phyloP scores from a whole-genome alignment of 441 rosid species.

The Macaranga tanarius region DNA sequence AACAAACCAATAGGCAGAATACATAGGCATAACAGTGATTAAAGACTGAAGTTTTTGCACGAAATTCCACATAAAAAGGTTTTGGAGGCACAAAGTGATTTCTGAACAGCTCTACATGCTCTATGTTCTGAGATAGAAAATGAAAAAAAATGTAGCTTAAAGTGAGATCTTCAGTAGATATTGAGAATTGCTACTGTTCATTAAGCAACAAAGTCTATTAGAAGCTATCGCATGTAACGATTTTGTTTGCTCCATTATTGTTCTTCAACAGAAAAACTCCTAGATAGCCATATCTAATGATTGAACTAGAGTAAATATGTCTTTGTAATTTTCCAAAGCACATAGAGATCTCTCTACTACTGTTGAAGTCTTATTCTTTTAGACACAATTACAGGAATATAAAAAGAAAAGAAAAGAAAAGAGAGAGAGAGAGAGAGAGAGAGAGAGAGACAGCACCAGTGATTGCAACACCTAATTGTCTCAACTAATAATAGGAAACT shows the following conservation, averaged over 20 bases:
- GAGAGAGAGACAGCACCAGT: background rate
- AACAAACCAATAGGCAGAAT: background rate
- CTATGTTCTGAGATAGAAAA: background rate
- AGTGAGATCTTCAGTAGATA: background rate
- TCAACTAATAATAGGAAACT: slow-evolving; percentile 4
- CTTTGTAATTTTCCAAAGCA: background rate
- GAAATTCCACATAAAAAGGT: background rate
- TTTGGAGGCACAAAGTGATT: background rate
- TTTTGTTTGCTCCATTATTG: background rate
- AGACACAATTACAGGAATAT: background rate
- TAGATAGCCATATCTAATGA: background rate
- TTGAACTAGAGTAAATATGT: background rate
- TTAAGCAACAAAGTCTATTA: background rate
- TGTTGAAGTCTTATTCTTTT: background rate
- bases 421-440: no score
- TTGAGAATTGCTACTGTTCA: background rate
- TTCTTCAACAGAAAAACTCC: background rate
- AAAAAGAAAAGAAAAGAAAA: no score
- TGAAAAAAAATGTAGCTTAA: background rate
- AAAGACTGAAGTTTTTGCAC: background rate
- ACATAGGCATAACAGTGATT: background rate
- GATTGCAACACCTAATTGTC: background rate
- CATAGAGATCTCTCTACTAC: background rate
- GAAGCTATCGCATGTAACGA: background rate
- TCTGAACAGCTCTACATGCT: background rate